Evolutionary conservation across 768 basidiomycete species (phyloP), one percentile per base, ranked within the genome.

Genomic region (Tulasnella sp.): DNA sequence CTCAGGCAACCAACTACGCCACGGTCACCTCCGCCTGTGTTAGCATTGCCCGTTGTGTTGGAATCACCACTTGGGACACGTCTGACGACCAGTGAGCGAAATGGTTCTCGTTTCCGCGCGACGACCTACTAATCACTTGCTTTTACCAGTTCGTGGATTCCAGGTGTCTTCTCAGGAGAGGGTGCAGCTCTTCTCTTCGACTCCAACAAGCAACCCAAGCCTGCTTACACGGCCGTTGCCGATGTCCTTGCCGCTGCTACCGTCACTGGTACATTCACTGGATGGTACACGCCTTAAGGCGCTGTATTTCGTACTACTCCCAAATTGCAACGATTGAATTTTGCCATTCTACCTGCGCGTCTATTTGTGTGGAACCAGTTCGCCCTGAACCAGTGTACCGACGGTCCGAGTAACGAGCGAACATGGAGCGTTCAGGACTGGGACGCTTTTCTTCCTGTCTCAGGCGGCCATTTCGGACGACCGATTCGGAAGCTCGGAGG

Each of bases 1-100:
- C 91, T 81, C 90, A 91, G 81, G 84, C 87, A 81, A 84, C 83
- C 79, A 90, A 91, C 82, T 91, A 90, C 80, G 83, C 86, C 82
- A 86, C 85, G 32, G 87, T 91, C 69, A 85, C 91, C 75, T 78
- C 82, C 29, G 88, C 89, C 16, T 91, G 91, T 82, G 86, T 87
- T 79, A 84, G 37, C 16, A 76, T 5, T 26, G 11, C 13, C 37
- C 37, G 26, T 29, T 77, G 77, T 35, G 77, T 72, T 77, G 77
- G 77, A 29, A 48, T 79, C 42, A 85, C 85, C 26, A 51, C 86
- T 71, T 87, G 86, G 87, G 87, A 86, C 80, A 86, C 83, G 4
- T 67, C 61, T 67, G 61, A 67, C 32, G 61, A 67, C 61, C 77
- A 85, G 85, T 2, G 85, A 86, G 82, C 84, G 83, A 79, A 29